Percentiles rank a stretch among this genome's conserved stretches.
phyloP scores from a whole-genome alignment of 1,284 basidiomycete species.

The Anthracocystis panici-leucophaei region DNA sequence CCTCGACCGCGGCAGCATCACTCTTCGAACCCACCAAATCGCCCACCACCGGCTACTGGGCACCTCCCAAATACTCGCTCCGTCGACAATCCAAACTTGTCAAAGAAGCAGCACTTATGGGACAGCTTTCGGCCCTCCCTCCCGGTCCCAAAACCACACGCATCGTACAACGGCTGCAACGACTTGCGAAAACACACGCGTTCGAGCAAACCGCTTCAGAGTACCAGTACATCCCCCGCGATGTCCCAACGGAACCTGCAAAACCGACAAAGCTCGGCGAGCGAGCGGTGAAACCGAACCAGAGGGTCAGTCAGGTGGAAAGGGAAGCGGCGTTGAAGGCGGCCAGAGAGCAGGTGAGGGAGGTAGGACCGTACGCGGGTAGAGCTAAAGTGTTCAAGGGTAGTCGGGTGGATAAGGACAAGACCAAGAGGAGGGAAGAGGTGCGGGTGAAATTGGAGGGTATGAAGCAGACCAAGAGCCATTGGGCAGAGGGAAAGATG shows the following conservation, averaged over 20 bases:
- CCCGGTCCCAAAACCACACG: conserved; percentile 33
- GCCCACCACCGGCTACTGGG: conserved; percentile 46
- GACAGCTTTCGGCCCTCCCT: conserved; percentile 24
- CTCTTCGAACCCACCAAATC: conserved; percentile 32
- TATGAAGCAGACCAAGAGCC: conserved; percentile 46
- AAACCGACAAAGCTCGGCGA: conserved; percentile 9
- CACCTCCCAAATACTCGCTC: conserved; percentile 48
- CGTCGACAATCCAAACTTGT: conserved; percentile 56
- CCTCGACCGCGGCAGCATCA: conserved; percentile 7
- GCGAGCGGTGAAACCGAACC: conserved; percentile 16
- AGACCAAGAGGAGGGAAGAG: conserved; percentile 16
- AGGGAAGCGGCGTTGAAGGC: conserved; percentile 23
- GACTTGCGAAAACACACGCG: conserved; percentile 24
- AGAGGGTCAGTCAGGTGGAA: conserved; percentile 17
- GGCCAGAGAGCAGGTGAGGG: conserved; percentile 23
- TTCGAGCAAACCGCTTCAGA: conserved; percentile 25
- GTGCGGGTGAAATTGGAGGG: conserved; percentile 31
- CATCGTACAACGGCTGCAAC: conserved; percentile 21
- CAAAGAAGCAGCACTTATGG: conserved; percentile 31
- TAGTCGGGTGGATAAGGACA: conserved; percentile 44
- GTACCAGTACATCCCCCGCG: conserved; percentile 28
- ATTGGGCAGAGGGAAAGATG: conserved; percentile 30
- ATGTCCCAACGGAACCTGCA: background rate
- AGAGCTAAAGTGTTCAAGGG: conserved; percentile 59
- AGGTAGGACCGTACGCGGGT: conserved; percentile 54